phyloP scores from a whole-genome alignment of 805 yeast genomes.

The Starmerella riodocensis region DNA sequence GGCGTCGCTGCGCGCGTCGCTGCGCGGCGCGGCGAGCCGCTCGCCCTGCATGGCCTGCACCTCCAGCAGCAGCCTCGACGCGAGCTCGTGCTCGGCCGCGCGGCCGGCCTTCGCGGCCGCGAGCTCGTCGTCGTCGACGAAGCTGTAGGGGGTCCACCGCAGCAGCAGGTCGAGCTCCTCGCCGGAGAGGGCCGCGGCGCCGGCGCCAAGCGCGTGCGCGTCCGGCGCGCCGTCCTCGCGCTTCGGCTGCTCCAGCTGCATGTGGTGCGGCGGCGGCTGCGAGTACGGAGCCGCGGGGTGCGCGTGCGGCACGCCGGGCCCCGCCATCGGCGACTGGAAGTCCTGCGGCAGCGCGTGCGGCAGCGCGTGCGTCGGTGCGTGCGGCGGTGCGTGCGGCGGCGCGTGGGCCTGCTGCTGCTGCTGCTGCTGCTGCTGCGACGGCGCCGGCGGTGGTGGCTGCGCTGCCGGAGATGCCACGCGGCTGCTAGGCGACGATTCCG shows the following conservation, averaged over 20 bases:
- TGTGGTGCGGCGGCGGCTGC: background rate
- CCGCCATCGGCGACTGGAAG: background rate
- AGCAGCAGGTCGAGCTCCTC: slow-evolving; percentile 27
- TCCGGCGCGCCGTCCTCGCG: background rate
- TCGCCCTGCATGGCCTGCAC: slow-evolving; percentile 39
- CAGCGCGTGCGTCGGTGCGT: background rate
- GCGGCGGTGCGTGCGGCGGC: too few relatives aligned
- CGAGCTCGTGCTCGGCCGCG: slow-evolving; percentile 28
- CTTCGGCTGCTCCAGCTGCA: background rate
- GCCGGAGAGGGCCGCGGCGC: background rate
- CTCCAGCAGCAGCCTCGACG: slow-evolving; percentile 34
- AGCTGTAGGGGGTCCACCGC: slow-evolving; percentile 39
- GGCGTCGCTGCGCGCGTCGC: too few relatives aligned
- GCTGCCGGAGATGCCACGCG: too few relatives aligned
- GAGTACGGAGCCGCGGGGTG: background rate
- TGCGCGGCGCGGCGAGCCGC: slow-evolving; percentile 28
- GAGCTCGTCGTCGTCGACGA: slow-evolving; percentile 41
- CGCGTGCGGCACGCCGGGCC: background rate
- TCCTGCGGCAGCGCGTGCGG: background rate
- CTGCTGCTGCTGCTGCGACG: background rate
- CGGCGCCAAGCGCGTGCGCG: background rate
- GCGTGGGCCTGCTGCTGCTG: too few relatives aligned
- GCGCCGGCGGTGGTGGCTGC: too few relatives aligned
- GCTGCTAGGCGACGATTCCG: background rate
- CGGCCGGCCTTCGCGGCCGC: slow-evolving; percentile 34